Conservation (phyloP, 1,284 basidiomycete species). For the Boletus smithii region DNA sequence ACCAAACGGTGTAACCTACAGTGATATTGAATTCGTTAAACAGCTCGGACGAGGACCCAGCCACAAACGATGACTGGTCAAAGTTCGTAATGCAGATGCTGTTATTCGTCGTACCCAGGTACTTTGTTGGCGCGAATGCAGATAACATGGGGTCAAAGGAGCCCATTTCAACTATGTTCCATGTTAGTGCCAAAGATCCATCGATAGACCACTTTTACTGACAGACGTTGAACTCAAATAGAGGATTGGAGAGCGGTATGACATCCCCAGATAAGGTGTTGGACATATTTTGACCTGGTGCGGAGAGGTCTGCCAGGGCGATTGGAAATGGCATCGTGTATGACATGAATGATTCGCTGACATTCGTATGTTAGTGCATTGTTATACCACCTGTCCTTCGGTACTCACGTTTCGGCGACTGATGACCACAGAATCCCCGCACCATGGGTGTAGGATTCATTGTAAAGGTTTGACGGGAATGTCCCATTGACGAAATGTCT, state of each 20-base stretch:
- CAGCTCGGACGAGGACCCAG: conserved; percentile 42
- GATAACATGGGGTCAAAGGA: conserved; percentile 46
- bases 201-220: conserved; percentile 2
- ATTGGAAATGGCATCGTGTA: conserved; percentile 40
- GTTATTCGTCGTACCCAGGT: conserved; percentile 43
- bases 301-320: conserved; percentile 29
- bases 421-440: conserved; percentile 37
- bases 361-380: background rate
- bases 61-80: conserved; percentile 44
- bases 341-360: conserved; percentile 33
- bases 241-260: background rate
- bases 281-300: conserved; percentile 27
- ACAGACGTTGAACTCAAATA: conserved; percentile 47
- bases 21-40: conserved; percentile 37
- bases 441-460: conserved; percentile 34
- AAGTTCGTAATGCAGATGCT: conserved; percentile 47
- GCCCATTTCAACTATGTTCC: conserved; percentile 38
- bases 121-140: conserved; percentile 42
- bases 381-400: too few species aligned
- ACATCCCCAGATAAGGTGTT: conserved; percentile 17
- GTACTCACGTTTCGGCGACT: conserved; percentile 33
- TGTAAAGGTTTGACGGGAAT: conserved; percentile 30
- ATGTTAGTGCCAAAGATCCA: conserved; percentile 36
- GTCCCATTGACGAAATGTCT: conserved; percentile 43
- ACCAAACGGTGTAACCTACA: conserved; percentile 24